Evolutionary conservation across 331 rosid genomes (phyloP).

Genomic region (Malus hybrid): DNA sequence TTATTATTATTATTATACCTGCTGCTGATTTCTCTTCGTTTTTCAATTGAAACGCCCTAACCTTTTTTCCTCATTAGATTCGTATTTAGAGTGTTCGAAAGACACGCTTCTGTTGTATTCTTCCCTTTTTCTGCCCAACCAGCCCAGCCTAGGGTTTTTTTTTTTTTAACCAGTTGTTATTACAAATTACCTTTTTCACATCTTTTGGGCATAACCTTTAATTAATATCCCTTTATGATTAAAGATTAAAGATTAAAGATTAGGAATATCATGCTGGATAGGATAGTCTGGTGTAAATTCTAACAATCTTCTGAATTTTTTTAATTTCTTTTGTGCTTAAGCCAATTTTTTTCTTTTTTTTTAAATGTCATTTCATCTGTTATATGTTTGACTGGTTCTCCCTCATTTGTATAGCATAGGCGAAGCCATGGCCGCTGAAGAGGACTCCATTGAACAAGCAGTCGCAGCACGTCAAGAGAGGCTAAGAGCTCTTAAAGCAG

Average conservation of each 20-base stretch:
- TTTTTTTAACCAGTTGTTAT: not conserved
- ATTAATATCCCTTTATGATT: not conserved
- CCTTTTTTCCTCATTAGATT: no score
- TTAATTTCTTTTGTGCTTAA: not conserved
- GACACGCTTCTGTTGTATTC: not conserved
- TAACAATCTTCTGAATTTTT: not conserved
- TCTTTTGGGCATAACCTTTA: not conserved
- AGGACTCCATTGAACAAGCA: constrained; percentile 56
- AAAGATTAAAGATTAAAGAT: not conserved
- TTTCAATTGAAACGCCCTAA: no score
- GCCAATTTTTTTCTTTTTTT: not conserved
- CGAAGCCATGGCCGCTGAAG: constrained; percentile 52
- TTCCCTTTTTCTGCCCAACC: not conserved
- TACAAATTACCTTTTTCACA: not conserved
- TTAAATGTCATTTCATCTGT: not conserved
- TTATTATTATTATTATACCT: not conserved
- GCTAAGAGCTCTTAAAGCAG: constrained; percentile 69
- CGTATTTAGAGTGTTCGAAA: no score
- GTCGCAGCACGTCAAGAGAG: constrained; percentile 71
- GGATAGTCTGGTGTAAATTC: not conserved
- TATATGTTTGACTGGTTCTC: no score
- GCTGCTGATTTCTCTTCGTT: not conserved
- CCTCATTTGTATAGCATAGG: not conserved
- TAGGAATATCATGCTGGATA: not conserved
- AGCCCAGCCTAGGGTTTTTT: not conserved